phyloP scores from a whole-genome alignment of 2,329 filamentous ascomycete species.

The Sporothrix brasiliensis region DNA sequence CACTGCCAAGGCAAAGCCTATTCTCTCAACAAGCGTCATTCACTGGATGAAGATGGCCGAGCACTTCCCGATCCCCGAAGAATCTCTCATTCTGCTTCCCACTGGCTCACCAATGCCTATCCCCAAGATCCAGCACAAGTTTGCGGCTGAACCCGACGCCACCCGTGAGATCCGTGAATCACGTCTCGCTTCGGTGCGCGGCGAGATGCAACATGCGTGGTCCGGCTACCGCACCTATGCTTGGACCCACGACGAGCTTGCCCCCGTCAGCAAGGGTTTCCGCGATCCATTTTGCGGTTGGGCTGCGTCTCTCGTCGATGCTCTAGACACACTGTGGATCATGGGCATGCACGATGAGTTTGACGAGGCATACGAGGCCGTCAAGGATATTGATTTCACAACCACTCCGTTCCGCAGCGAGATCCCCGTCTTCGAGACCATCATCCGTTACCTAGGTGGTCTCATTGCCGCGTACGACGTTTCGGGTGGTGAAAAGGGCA shows the following conservation, averaged over 20 bases:
- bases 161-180: constrained; percentile 64
- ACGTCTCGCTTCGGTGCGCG: constrained; percentile 68
- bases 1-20: background rate
- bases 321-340: constrained; percentile 83
- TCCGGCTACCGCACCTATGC: constrained; percentile 76
- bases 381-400: constrained; percentile 80
- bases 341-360: constrained; percentile 80
- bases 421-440: constrained; percentile 91
- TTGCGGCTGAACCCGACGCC: constrained; percentile 64
- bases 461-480: constrained; percentile 85
- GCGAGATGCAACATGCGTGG: constrained; percentile 79
- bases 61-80: constrained; percentile 72
- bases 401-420: constrained; percentile 61
- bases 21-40: constrained; percentile 43
- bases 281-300: constrained; percentile 88
- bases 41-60: constrained; percentile 78
- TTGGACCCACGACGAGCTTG: constrained; percentile 85
- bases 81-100: constrained; percentile 75
- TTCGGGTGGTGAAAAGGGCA: constrained; percentile 60
- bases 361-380: constrained; percentile 70
- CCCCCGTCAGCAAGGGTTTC: constrained; percentile 67
- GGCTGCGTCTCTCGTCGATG: constrained; percentile 85
- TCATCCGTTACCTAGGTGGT: constrained; percentile 87
- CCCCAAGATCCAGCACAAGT: constrained; percentile 74
- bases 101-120: constrained; percentile 69